A percentile compares a stretch with the other conserved stretches of the same genome.
Evolutionary conservation across 306 rosid species (phyloP).

Genomic region (Medicago arabica): DNA sequence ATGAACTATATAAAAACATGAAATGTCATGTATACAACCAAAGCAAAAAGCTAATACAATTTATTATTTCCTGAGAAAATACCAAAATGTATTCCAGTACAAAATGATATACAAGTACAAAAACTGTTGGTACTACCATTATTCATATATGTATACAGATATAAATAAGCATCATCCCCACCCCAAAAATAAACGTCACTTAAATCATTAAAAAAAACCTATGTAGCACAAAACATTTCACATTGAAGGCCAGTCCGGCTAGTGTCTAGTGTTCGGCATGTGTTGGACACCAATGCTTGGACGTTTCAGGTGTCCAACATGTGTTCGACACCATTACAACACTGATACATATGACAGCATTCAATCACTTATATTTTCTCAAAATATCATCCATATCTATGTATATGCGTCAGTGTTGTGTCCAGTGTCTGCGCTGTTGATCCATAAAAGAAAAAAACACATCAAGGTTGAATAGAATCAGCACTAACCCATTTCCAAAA

Average conservation of each 20-base stretch:
- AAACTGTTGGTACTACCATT: constrained; percentile 14
- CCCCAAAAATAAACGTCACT: constrained; percentile 33
- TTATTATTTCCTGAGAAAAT: constrained; percentile 29
- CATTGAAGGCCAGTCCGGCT: neutral
- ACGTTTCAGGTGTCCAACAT: neutral
- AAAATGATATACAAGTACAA: constrained; percentile 39
- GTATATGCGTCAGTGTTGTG: neutral
- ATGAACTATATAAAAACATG: constrained; percentile 11
- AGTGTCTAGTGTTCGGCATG: neutral
- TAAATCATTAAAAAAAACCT: neutral
- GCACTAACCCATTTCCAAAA: constrained; percentile 91
- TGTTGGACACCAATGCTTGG: neutral
- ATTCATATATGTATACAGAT: constrained; percentile 28
- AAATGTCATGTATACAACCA: constrained; percentile 24
- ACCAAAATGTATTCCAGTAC: constrained; percentile 8
- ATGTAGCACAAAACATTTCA: neutral
- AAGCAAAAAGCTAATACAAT: constrained; percentile 15
- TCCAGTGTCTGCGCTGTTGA: neutral
- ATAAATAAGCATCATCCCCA: neutral
- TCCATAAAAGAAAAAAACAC: neutral
- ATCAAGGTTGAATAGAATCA: constrained; percentile 58
- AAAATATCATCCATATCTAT: neutral
- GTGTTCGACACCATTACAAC: neutral
- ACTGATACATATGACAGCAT: neutral
- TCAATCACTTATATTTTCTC: neutral